Base-by-base conservation (phyloP, 75 land plant species). In the Larix kaempferi region DNA sequence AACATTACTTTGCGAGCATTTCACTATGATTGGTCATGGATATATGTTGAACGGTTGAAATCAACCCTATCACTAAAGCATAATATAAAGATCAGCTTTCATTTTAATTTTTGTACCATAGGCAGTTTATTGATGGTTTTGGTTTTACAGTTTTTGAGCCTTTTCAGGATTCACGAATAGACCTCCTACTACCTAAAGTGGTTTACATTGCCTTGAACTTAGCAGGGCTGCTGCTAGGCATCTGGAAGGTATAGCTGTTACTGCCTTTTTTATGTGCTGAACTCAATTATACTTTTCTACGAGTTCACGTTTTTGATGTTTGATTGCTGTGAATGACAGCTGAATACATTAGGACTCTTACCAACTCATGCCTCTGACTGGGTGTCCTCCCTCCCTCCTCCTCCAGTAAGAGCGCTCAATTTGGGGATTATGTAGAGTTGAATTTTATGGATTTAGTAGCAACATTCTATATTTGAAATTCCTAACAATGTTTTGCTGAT, bases 361-460 rank as follows among this genome's bases (percentile, higher is more conserved):
- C 99, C 99, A 25, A 96, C 99, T 37, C 99, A 96, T 84, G 86
- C 91, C 27, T 94, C 97, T 17, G 99, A 96, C 63, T 96, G 99
- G 99, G 96, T 96, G 69, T 96, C 99, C 41, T 90, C 94, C 10
- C 83, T 96, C 74, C 85, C 93, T 8, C 99, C 99, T 60, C 85
- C 99, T 80, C 94, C 61, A 84, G 98, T 95, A 78, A 69, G 80
- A 35, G 59, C 17, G 52, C 26, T 74, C 59, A 74, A 4, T 59
- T 23, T 56, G 57, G 7, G 3, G 52, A 15, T 29, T 74, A 74
- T 52, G 33, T 15, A 27, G 37, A 74, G 55, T 22, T 33, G 62
- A n/a, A 14, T 60, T n/a, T 44, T 29, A 41, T 55, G 54, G 44
- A 25, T 41, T 1, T 17, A 25, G 26, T 49, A n/a, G 21, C 23